These are phyloP conservation scores for Paratinospora sagittata DNA, from an alignment of 164 flowering plant genomes.

Conservation along the genomic window DNA sequence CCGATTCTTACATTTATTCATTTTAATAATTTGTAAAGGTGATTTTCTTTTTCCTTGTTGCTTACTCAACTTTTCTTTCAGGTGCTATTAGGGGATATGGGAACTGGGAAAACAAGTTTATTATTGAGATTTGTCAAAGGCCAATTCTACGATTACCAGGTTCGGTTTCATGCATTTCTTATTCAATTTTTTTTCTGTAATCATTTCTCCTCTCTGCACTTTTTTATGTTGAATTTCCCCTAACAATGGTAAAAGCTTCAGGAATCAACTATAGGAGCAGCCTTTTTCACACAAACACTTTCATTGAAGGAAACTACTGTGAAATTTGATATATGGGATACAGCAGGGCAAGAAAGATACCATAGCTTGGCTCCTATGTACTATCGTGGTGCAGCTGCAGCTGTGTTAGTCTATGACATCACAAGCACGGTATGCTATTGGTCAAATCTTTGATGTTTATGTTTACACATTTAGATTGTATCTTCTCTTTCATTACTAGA, in stretches of 20 bases:
- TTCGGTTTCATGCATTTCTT: conserved; percentile 11
- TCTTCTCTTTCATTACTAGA: background rate
- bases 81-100: conserved; percentile 93
- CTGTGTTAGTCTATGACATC: conserved; percentile 81
- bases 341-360: conserved; percentile 84
- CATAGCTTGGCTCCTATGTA: conserved; percentile 90
- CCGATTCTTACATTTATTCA: background rate
- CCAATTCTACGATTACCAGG: conserved; percentile 82
- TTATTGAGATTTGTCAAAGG: conserved; percentile 92
- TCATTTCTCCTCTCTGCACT: background rate
- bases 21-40: no score
- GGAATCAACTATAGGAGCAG: conserved; percentile 97
- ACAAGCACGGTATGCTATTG: conserved; percentile 51
- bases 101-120: conserved; percentile 84
- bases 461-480: background rate
- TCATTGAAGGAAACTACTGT: conserved; percentile 65
- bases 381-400: conserved; percentile 93
- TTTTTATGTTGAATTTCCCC: background rate
- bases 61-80: conserved; percentile 13
- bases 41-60: no score
- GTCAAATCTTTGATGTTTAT: background rate
- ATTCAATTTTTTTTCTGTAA: background rate
- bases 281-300: conserved; percentile 76
- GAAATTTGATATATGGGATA: conserved; percentile 90
- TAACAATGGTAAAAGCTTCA: conserved; percentile 21